Conservation (phyloP, 345 rosid species). For the Punica granatum region DNA sequence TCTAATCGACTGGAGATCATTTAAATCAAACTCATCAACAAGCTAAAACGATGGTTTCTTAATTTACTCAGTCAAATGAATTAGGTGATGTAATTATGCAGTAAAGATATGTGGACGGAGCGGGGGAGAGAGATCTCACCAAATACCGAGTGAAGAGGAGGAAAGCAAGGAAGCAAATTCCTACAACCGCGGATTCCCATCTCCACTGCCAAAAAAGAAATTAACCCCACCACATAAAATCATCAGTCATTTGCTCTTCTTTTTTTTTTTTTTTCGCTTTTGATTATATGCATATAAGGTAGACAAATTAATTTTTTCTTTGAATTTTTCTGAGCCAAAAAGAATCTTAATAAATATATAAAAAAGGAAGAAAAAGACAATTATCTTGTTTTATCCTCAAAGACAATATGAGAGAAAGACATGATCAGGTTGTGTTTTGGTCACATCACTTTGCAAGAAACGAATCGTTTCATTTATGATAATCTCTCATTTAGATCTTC, state of each 20-base stretch:
- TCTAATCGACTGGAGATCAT: no score
- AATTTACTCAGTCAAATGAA: background rate
- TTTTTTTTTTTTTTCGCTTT: no score
- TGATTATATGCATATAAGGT: no score
- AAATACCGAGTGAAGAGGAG: slow-evolving; percentile 58
- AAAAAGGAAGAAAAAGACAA: background rate
- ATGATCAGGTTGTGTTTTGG: no score
- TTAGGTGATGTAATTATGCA: background rate
- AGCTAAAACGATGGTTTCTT: background rate
- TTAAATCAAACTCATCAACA: no score
- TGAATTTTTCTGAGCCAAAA: background rate
- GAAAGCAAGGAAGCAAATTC: slow-evolving; percentile 51
- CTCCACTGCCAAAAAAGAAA: slow-evolving; percentile 56
- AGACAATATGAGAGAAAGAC: no score
- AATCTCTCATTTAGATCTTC: no score
- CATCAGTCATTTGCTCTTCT: slow-evolving; percentile 1
- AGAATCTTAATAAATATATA: no score
- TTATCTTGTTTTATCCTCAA: no score
- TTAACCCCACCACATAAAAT: background rate
- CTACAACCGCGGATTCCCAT: slow-evolving; percentile 72
- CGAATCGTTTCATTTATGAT: no score
- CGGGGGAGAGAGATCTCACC: slow-evolving; percentile 30
- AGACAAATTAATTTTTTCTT: no score
- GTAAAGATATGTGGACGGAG: background rate
- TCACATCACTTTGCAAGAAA: no score